Conservation (phyloP, 352 stramenopile genomes). For the Globisporangium echinulatum region DNA sequence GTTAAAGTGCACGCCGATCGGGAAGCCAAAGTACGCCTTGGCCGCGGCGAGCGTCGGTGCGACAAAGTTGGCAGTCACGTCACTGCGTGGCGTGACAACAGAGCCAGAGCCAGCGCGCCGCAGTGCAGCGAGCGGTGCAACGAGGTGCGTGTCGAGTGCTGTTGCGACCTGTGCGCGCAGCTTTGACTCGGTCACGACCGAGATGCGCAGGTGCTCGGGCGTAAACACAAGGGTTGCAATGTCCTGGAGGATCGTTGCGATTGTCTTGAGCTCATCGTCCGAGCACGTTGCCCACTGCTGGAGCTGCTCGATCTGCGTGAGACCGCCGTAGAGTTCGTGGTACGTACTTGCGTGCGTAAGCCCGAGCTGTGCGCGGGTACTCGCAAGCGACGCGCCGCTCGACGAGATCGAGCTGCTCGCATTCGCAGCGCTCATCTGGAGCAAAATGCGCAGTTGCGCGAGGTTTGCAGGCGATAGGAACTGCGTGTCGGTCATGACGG, state of each 20-base stretch:
- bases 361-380: slow-evolving; percentile 45
- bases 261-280: slow-evolving; percentile 51
- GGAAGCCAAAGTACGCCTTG: slow-evolving; percentile 70
- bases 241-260: slow-evolving; percentile 49
- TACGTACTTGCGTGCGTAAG: slow-evolving; percentile 48
- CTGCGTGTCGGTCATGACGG: slow-evolving; percentile 71
- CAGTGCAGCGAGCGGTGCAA: slow-evolving; percentile 27
- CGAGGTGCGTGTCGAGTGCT: slow-evolving; percentile 34
- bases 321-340: slow-evolving; percentile 61
- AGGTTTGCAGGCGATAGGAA: slow-evolving; percentile 66
- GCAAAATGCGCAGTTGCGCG: slow-evolving; percentile 60
- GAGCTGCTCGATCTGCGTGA: slow-evolving; percentile 72
- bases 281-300: slow-evolving; percentile 65
- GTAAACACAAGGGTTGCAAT: slow-evolving; percentile 57
- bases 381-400: slow-evolving; percentile 51
- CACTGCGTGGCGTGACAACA: slow-evolving; percentile 2
- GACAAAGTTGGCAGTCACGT: slow-evolving; percentile 13
- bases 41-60: slow-evolving; percentile 18
- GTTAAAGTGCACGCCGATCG: slow-evolving; percentile 79
- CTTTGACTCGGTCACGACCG: slow-evolving; percentile 72
- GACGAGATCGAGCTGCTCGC: slow-evolving; percentile 70
- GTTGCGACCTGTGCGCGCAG: slow-evolving; percentile 42
- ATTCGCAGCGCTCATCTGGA: slow-evolving; percentile 63
- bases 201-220: slow-evolving; percentile 47
- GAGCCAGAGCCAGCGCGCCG: slow-evolving; percentile 6